phyloP scores from a whole-genome alignment of 1,284 basidiomycete genomes.

The Limonomyces culmigenus region DNA sequence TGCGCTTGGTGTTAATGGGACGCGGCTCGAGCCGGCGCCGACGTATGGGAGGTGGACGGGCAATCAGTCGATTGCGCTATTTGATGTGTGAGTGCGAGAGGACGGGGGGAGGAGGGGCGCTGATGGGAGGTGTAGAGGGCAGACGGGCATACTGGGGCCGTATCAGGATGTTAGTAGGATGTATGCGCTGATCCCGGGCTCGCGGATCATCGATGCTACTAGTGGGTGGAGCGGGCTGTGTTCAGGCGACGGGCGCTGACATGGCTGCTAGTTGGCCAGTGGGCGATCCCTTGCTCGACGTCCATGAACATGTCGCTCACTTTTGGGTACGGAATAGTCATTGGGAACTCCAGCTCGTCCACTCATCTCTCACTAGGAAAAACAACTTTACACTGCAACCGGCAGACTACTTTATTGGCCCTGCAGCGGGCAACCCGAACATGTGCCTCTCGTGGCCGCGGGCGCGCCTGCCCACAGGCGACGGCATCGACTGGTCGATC shows the following conservation, averaged over 20 bases:
- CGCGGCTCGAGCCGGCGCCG: conserved; percentile 35
- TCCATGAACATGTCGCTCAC: conserved; percentile 48
- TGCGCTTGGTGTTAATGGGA: conserved; percentile 47
- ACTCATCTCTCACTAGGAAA: conserved; percentile 17
- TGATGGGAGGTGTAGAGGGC: too few relatives aligned
- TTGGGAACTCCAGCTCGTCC: not conserved
- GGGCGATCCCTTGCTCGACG: conserved; percentile 71
- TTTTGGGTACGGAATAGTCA: conserved; percentile 39
- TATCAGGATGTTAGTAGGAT: conserved; percentile 60
- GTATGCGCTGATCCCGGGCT: conserved; percentile 43
- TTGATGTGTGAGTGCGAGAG: conserved; percentile 54
- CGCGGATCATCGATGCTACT: conserved; percentile 52
- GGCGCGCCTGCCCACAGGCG: conserved; percentile 44
- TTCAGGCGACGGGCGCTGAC: too few relatives aligned
- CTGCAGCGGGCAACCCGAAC: conserved; percentile 41
- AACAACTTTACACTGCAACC: conserved; percentile 55
- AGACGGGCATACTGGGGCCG: conserved; percentile 67
- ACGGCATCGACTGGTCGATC: conserved; percentile 81
- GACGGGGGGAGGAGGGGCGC: too few relatives aligned
- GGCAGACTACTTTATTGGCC: conserved; percentile 71
- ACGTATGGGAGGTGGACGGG: conserved; percentile 46
- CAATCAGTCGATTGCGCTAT: conserved; percentile 48
- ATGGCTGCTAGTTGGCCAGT: conserved; percentile 39
- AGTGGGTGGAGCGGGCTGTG: too few relatives aligned
- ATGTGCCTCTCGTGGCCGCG: conserved; percentile 75